phyloP scores from a whole-genome alignment of 2,329 filamentous ascomycete species.

The Penicillium thymicola region DNA sequence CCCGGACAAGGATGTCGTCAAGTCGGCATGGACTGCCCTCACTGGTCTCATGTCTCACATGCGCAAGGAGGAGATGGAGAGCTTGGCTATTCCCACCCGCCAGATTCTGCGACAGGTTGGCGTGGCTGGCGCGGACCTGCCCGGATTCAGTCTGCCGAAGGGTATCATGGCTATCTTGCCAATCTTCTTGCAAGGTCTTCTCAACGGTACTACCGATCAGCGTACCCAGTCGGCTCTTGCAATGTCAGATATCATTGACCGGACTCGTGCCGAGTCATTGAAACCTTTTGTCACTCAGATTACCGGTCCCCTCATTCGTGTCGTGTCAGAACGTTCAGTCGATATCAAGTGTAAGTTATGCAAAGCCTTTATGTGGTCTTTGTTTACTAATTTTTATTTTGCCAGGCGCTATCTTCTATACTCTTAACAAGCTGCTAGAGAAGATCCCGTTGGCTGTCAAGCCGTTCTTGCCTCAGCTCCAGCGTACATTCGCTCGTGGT shows the following conservation, averaged over 20 bases:
- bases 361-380: neutral
- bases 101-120: slow-evolving; percentile 85
- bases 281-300: slow-evolving; percentile 97
- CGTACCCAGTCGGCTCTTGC: slow-evolving; percentile 86
- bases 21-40: slow-evolving; percentile 83
- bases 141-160: slow-evolving; percentile 88
- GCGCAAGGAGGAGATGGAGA: slow-evolving; percentile 97
- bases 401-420: slow-evolving; percentile 78
- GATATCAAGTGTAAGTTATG: slow-evolving; percentile 71
- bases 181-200: slow-evolving; percentile 94
- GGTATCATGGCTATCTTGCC: slow-evolving; percentile 94
- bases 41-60: slow-evolving; percentile 83
- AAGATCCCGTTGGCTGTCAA: slow-evolving; percentile 96
- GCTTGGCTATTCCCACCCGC: slow-evolving; percentile 78
- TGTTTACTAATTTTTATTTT: slow-evolving; percentile 19
- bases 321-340: slow-evolving; percentile 91
- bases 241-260: slow-evolving; percentile 93
- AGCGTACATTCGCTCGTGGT: slow-evolving; percentile 94
- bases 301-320: slow-evolving; percentile 93
- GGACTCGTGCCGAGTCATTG: slow-evolving; percentile 79
- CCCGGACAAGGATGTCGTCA: slow-evolving; percentile 75
- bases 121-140: slow-evolving; percentile 75
- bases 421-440: slow-evolving; percentile 89
- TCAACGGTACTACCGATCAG: slow-evolving; percentile 93
- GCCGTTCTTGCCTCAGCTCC: slow-evolving; percentile 93